Percentiles rank a stretch among this genome's conserved stretches.
Conservation (phyloP, 2,329 filamentous ascomycete species). For the Xylariaceae sp. region DNA sequence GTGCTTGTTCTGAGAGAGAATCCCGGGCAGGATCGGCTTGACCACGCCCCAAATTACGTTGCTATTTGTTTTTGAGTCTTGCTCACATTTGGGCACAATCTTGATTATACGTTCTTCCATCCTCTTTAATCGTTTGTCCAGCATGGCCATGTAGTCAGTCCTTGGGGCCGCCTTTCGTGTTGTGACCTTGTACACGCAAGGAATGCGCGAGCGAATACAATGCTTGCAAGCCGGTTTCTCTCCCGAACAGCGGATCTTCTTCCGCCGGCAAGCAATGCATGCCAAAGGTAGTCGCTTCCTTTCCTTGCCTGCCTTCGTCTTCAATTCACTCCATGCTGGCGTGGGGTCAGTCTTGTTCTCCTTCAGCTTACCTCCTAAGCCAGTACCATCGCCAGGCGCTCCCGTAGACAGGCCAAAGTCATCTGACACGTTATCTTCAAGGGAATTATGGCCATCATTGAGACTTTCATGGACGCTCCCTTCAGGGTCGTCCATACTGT, state of each 20-base stretch:
- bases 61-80: constrained; percentile 52
- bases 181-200: constrained; percentile 96
- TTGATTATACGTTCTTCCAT: constrained; percentile 99
- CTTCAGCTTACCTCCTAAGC: constrained; percentile 47
- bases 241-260: constrained; percentile 96
- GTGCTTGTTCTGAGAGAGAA: constrained; percentile 47
- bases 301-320: constrained; percentile 92
- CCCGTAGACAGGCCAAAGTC: constrained; percentile 51
- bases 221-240: constrained; percentile 98
- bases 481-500: constrained; percentile 39
- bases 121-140: constrained; percentile 88
- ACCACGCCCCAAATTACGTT: constrained; percentile 74
- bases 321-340: constrained; percentile 74
- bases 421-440: constrained; percentile 51
- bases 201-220: constrained; percentile 84
- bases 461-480: constrained; percentile 40
- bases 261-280: constrained; percentile 90
- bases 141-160: constrained; percentile 98
- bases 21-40: constrained; percentile 65
- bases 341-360: constrained; percentile 54
- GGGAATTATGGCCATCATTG: constrained; percentile 40
- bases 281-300: constrained; percentile 86
- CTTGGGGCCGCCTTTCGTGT: constrained; percentile 88
- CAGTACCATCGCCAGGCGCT: constrained; percentile 46
- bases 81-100: constrained; percentile 81